Percentiles rank a stretch among this genome's conserved stretches.
These are phyloP conservation scores for Leccinum boreale DNA, from an alignment of 768 basidiomycete genomes.

Conservation along the genomic window DNA sequence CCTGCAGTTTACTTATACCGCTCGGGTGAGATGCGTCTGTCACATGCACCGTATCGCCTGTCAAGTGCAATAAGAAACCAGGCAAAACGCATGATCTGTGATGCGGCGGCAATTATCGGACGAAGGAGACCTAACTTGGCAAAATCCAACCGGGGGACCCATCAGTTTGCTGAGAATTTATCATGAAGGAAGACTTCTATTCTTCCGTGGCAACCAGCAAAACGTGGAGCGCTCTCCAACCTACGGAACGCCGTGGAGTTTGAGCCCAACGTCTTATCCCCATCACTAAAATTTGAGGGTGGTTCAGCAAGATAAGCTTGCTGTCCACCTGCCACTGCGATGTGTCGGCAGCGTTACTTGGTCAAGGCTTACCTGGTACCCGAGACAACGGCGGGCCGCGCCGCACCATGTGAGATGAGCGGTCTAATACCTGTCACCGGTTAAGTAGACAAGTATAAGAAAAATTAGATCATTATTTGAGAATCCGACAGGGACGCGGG, in stretches of 20 bases:
- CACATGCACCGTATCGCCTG: constrained; percentile 11
- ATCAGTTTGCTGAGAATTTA: constrained; percentile 20
- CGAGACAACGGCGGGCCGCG: constrained; percentile 1
- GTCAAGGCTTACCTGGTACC: constrained; percentile 20
- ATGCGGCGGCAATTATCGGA: constrained; percentile 20
- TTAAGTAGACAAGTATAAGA: constrained; percentile 13
- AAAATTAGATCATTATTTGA: constrained; percentile 23
- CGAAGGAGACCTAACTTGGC: constrained; percentile 9
- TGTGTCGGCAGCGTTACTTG: constrained; percentile 21
- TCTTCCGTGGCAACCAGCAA: constrained; percentile 31
- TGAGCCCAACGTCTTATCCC: constrained; percentile 19
- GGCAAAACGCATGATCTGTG: not conserved
- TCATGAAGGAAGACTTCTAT: constrained; percentile 30
- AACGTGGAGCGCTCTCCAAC: constrained; percentile 21
- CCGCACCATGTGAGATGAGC: constrained; percentile 16
- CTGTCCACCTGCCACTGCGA: constrained; percentile 1
- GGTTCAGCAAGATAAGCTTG: not conserved
- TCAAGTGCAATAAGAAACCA: constrained; percentile 3
- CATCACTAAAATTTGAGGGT: constrained; percentile 1
- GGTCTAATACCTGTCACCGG: constrained; percentile 23
- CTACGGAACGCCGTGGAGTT: constrained; percentile 26
- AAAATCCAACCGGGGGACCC: constrained; percentile 10
- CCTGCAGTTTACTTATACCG: not conserved
- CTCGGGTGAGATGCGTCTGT: constrained; percentile 9
- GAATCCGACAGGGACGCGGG: constrained; percentile 31